phyloP scores from a whole-genome alignment of 2,329 filamentous ascomycete genomes.

The Aspergillus amoenus region DNA sequence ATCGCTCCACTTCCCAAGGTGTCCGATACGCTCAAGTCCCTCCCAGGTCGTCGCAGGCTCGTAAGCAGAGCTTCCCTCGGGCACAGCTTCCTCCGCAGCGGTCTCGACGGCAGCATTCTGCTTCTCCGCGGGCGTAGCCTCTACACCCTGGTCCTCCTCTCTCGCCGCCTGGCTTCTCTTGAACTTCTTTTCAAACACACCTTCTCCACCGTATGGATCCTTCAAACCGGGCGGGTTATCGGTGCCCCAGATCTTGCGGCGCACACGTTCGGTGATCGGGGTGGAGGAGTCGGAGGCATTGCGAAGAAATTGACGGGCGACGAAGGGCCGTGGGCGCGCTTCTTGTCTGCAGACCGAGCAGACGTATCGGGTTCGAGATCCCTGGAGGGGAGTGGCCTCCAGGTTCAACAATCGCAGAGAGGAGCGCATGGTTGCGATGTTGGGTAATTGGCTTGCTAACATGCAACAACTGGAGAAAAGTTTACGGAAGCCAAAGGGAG shows the following conservation, averaged over 20 bases:
- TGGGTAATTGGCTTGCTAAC: neutral
- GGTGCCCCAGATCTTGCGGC: constrained; percentile 51
- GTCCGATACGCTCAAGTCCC: constrained; percentile 56
- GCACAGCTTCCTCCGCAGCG: constrained; percentile 12
- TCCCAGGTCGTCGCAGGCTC: constrained; percentile 51
- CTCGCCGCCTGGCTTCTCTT: constrained; percentile 17
- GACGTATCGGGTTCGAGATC: constrained; percentile 33
- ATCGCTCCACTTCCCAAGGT: constrained; percentile 43
- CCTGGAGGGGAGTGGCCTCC: constrained; percentile 31
- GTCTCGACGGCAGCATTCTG: constrained; percentile 11
- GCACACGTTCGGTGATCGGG: constrained; percentile 46
- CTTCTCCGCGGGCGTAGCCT: constrained; percentile 13
- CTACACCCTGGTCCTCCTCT: constrained; percentile 16
- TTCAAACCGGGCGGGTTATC: constrained; percentile 49
- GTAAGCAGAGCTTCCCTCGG: constrained; percentile 37
- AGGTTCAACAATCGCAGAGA: constrained; percentile 38
- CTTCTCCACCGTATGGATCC: constrained; percentile 49
- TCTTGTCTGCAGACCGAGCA: constrained; percentile 43
- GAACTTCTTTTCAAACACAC: constrained; percentile 31
- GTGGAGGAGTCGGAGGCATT: constrained; percentile 34
- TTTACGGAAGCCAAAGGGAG: constrained; percentile 14
- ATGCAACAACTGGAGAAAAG: constrained; percentile 17
- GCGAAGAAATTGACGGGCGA: constrained; percentile 35
- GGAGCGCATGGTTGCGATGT: constrained; percentile 36
- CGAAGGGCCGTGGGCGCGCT: constrained; percentile 31